Evolutionary conservation across 2,329 filamentous ascomycete genomes (phyloP).

Genomic region (Diplocarpon rosae): DNA sequence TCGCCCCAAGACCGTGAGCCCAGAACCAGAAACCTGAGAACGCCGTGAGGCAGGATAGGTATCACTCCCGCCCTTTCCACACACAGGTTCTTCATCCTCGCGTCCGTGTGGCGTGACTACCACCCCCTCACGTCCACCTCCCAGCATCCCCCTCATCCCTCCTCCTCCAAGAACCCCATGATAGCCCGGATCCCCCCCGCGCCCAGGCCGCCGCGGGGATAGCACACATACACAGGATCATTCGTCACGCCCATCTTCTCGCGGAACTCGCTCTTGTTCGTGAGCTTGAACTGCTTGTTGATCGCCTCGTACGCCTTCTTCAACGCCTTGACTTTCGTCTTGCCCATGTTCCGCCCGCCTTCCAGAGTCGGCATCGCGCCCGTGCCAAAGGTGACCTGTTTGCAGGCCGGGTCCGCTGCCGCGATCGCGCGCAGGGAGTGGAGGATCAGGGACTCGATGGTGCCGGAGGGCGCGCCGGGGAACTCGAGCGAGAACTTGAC

Average conservation of each 20-base stretch:
- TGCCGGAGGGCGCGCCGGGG: constrained; percentile 72
- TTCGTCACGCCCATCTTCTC: constrained; percentile 81
- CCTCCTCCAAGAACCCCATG: constrained; percentile 80
- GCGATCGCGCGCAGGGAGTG: constrained; percentile 47
- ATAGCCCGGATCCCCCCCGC: constrained; percentile 75
- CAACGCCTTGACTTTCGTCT: constrained; percentile 69
- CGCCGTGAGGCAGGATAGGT: no score
- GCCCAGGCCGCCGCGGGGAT: constrained; percentile 75
- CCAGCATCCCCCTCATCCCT: no score
- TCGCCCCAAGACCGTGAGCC: no score
- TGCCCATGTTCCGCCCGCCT: constrained; percentile 71
- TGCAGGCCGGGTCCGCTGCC: constrained; percentile 45
- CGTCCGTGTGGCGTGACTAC: no score
- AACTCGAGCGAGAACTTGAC: constrained; percentile 96
- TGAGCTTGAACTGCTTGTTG: constrained; percentile 70
- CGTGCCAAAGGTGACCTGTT: constrained; percentile 73
- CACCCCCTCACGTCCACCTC: no score
- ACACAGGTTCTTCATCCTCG: no score
- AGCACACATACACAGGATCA: constrained; percentile 81
- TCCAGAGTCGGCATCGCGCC: constrained; percentile 66
- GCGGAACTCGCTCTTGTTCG: constrained; percentile 78
- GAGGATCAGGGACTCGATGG: constrained; percentile 74
- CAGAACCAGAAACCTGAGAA: no score
- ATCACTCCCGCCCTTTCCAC: no score
- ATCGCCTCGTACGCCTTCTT: constrained; percentile 73